These are phyloP conservation scores for Cyclotella cryptica DNA, from an alignment of 108 stramenopile genomes.

Conservation along the genomic window DNA sequence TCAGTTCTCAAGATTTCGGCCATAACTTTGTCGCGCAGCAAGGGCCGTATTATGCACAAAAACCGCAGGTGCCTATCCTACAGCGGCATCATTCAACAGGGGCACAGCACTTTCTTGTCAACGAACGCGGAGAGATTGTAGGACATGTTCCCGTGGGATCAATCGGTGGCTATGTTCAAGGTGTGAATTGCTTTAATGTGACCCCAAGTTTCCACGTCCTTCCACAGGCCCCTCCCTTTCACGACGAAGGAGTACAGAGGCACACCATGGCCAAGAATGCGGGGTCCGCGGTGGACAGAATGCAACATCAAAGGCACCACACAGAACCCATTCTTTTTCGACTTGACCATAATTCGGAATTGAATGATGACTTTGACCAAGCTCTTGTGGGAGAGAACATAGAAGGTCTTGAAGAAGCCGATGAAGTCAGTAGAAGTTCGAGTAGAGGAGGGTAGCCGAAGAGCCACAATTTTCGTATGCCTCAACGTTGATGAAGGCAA, in stretches of 20 bases:
- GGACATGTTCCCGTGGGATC: slow-evolving; percentile 39
- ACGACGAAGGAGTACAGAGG: slow-evolving; percentile 7
- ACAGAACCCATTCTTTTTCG: slow-evolving; percentile 43
- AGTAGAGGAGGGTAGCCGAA: slow-evolving; percentile 19
- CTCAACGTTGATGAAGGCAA: slow-evolving; percentile 31
- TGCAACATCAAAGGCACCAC: slow-evolving; percentile 33
- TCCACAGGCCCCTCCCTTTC: slow-evolving; percentile 17
- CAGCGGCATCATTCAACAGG: slow-evolving; percentile 45
- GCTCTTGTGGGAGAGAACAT: slow-evolving; percentile 30
- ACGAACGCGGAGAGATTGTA: slow-evolving; percentile 51
- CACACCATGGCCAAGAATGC: background rate
- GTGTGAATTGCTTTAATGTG: background rate
- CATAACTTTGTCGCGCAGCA: slow-evolving; percentile 25
- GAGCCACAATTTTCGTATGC: slow-evolving; percentile 31
- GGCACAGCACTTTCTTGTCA: slow-evolving; percentile 43
- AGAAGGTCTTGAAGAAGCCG: slow-evolving; percentile 25
- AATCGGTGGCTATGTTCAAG: slow-evolving; percentile 26
- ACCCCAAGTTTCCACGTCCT: background rate
- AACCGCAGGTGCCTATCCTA: slow-evolving; percentile 24
- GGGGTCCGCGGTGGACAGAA: slow-evolving; percentile 21
- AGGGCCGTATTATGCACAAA: slow-evolving; percentile 25
- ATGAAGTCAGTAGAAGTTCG: slow-evolving; percentile 18
- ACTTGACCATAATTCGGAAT: slow-evolving; percentile 17
- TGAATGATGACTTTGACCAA: slow-evolving; percentile 34
- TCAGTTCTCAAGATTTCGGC: slow-evolving; percentile 13